A percentile compares a stretch with the other conserved stretches of the same genome.
phyloP scores from a whole-genome alignment of 805 yeast genomes.

The Yarrowia sp. region DNA sequence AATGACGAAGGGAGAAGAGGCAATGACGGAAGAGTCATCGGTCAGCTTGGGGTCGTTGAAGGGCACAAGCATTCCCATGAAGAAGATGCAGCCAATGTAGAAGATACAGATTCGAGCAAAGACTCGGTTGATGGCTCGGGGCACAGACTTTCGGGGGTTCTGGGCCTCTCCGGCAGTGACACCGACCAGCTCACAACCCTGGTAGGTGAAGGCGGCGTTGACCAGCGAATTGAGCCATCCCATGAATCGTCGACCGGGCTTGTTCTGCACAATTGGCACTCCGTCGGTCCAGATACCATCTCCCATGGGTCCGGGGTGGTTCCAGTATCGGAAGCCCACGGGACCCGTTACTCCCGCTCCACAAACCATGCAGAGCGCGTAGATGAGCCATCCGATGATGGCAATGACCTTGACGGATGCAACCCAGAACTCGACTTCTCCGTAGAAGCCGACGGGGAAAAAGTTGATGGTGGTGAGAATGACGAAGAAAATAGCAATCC shows the following conservation, averaged over 20 bases:
- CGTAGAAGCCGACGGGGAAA: slow-evolving; percentile 48
- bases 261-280: slow-evolving; percentile 27
- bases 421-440: slow-evolving; percentile 60
- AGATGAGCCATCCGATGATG: slow-evolving; percentile 57
- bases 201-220: slow-evolving; percentile 52
- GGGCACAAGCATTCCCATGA: slow-evolving; percentile 56
- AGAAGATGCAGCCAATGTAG: slow-evolving; percentile 50
- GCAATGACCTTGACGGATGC: slow-evolving; percentile 60
- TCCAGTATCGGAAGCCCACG: slow-evolving; percentile 43
- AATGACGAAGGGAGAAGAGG: slow-evolving; percentile 47
- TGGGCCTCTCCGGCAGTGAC: slow-evolving; percentile 56
- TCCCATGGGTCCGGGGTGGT: slow-evolving; percentile 45
- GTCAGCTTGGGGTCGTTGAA: slow-evolving; percentile 47
- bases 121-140: slow-evolving; percentile 53
- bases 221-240: slow-evolving; percentile 44
- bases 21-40: slow-evolving; percentile 44
- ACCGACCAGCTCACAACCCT: slow-evolving; percentile 55
- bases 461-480: slow-evolving; percentile 44
- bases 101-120: slow-evolving; percentile 49
- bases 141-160: slow-evolving; percentile 54
- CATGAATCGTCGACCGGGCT: slow-evolving; percentile 30
- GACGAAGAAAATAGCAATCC: slow-evolving; percentile 49
- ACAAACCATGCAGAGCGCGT: slow-evolving; percentile 50
- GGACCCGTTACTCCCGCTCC: slow-evolving; percentile 48
- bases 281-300: slow-evolving; percentile 43